Evolutionary conservation across 2,329 filamentous ascomycete genomes (phyloP).

Genomic region (Xylaria hypoxylon): DNA sequence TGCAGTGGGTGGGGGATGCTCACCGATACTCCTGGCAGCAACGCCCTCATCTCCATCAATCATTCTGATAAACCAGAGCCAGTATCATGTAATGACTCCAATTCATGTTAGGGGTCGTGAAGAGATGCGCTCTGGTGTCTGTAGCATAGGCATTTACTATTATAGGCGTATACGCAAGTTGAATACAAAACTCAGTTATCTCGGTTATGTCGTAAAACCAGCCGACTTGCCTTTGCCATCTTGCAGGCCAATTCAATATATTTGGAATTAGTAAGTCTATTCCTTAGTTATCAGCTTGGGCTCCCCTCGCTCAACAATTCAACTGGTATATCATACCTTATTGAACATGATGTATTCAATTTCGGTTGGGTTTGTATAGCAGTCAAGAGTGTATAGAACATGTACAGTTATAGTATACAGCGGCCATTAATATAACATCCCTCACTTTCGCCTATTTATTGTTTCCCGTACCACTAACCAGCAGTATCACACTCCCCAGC

Average conservation of each 20-base stretch:
- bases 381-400: background rate
- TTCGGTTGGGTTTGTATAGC: slow-evolving; percentile 6
- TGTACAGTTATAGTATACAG: slow-evolving; percentile 23
- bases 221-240: background rate
- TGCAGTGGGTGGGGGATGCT: slow-evolving; percentile 18
- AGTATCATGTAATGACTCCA: slow-evolving; percentile 4
- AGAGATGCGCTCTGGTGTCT: background rate
- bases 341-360: background rate
- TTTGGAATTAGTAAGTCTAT: background rate
- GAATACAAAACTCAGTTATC: too few species aligned
- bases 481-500: slow-evolving; percentile 84
- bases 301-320: background rate
- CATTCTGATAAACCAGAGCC: slow-evolving; percentile 1
- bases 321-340: background rate
- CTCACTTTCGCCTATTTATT: slow-evolving; percentile 4
- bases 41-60: slow-evolving; percentile 4
- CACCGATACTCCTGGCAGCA: background rate
- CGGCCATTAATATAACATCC: background rate
- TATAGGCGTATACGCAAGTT: too few species aligned
- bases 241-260: background rate
- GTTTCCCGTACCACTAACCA: slow-evolving; percentile 72
- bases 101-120: background rate
- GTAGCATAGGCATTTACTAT: background rate
- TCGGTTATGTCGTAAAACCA: too few species aligned
- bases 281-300: background rate